A percentile compares a stretch with the other conserved stretches of the same genome.
These are phyloP conservation scores for Exserohilum rostratum DNA, from an alignment of 2,329 filamentous ascomycete genomes.

Conservation along the genomic window DNA sequence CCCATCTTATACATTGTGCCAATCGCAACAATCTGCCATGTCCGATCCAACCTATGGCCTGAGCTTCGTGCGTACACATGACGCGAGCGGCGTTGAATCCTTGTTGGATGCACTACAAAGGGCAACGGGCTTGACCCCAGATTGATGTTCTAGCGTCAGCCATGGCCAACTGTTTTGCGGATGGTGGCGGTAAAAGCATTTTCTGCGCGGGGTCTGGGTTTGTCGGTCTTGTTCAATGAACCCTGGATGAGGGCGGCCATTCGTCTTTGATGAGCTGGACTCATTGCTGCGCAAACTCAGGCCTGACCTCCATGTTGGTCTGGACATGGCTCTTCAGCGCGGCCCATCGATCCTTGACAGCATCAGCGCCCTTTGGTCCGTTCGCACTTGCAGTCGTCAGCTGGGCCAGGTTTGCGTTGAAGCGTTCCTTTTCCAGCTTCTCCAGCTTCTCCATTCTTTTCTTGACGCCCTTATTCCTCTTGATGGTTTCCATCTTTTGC, in stretches of 20 bases:
- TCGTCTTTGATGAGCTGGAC: neutral
- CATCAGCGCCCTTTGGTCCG: conserved; percentile 18
- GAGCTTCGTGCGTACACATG: neutral
- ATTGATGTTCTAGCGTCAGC: neutral
- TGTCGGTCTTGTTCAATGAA: neutral
- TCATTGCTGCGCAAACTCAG: conserved; percentile 64
- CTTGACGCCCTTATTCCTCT: conserved; percentile 68
- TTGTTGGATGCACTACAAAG: neutral
- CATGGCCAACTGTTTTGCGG: neutral
- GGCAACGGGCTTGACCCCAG: neutral
- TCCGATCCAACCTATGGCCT: neutral
- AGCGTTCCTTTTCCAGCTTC: conserved; percentile 79
- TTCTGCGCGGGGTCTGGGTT: no score
- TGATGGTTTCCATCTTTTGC: conserved; percentile 71
- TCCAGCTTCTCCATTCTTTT: conserved; percentile 84
- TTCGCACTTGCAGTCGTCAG: conserved; percentile 56
- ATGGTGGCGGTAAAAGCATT: neutral
- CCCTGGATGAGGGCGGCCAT: neutral
- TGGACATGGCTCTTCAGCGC: conserved; percentile 84
- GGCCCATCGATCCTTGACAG: conserved; percentile 66
- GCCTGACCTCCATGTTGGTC: conserved; percentile 86
- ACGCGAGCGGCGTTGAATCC: neutral
- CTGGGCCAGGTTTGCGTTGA: conserved; percentile 81
- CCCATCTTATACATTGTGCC: neutral
- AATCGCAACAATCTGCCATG: neutral